A percentile compares a stretch with the other conserved stretches of the same genome.
Evolutionary conservation across 2,329 filamentous ascomycete genomes (phyloP).

Genomic region (Colletotrichum chlorophyti): DNA sequence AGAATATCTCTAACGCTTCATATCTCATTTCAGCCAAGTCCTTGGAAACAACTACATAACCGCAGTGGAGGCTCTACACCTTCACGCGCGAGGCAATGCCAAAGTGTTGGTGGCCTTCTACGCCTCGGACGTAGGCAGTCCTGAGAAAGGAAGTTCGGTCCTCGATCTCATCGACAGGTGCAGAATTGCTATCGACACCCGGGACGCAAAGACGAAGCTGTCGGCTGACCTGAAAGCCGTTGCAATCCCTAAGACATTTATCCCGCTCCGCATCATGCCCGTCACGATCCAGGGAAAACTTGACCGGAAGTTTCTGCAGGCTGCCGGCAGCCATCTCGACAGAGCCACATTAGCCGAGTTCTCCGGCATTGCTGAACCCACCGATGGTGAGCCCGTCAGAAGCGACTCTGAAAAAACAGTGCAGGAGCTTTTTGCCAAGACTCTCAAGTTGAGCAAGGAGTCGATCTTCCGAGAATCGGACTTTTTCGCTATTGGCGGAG

Average conservation of each 20-base stretch:
- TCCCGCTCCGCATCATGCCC: neutral
- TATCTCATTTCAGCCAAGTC: neutral
- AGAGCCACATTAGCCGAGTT: neutral
- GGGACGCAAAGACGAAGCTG: neutral
- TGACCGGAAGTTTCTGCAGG: neutral
- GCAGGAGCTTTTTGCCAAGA: neutral
- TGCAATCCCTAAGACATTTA: neutral
- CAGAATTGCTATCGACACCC: neutral
- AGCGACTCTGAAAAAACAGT: neutral
- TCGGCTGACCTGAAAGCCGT: neutral
- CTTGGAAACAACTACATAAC: neutral
- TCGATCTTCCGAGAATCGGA: neutral
- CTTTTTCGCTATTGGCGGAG: neutral
- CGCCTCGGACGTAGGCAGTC: neutral
- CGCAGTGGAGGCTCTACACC: neutral
- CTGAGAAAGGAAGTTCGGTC: neutral
- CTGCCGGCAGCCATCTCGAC: neutral
- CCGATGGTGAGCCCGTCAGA: neutral
- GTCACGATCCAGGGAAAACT: constrained; percentile 6
- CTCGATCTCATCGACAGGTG: neutral
- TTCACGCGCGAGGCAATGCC: neutral
- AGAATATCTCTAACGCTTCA: neutral
- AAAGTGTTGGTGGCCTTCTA: constrained; percentile 1
- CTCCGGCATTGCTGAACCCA: neutral
- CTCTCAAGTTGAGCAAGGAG: neutral